These are phyloP conservation scores for Rhynchospora breviuscula DNA, from an alignment of 176 grass and related monocot genomes.

Conservation along the genomic window DNA sequence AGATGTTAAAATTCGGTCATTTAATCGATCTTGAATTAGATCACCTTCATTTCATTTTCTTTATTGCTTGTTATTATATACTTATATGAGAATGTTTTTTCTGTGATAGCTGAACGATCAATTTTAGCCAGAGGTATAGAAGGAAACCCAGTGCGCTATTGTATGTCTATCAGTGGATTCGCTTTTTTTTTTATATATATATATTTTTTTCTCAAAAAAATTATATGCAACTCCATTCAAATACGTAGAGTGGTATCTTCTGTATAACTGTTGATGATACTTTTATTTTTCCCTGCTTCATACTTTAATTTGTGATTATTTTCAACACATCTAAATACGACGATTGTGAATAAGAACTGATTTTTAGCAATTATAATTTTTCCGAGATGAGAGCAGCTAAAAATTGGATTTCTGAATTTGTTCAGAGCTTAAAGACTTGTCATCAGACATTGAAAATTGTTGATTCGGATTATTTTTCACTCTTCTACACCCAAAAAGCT, in stretches of 20 bases:
- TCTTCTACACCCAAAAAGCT: background rate
- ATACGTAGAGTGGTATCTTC: constrained; percentile 5
- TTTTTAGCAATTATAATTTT: background rate
- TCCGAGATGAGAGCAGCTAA: background rate
- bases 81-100: background rate
- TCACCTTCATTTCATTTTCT: background rate
- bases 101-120: too few species aligned
- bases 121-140: background rate
- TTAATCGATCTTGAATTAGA: too few species aligned
- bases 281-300: background rate
- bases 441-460: background rate
- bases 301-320: background rate
- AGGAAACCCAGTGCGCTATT: background rate
- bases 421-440: background rate
- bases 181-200: background rate
- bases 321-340: background rate
- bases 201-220: background rate
- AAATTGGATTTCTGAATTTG: background rate
- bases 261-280: background rate
- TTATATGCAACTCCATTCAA: constrained; percentile 11
- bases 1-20: background rate
- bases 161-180: background rate
- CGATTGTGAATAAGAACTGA: background rate
- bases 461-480: background rate
- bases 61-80: background rate